Base-by-base conservation (phyloP, 2,329 filamentous ascomycete genomes). In the Aspergillus persii region DNA sequence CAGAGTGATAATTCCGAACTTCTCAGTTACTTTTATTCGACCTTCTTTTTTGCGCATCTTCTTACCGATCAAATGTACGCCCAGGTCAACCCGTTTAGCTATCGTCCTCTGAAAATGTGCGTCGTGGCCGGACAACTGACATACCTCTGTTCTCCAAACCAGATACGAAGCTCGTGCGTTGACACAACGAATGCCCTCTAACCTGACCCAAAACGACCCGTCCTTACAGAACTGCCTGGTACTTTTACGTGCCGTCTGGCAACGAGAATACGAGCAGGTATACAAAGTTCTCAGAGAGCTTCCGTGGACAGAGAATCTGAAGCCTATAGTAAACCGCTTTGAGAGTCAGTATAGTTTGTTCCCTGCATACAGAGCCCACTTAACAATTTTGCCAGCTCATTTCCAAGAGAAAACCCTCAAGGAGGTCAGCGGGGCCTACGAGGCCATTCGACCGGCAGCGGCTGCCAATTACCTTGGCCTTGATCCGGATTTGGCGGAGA, bases 91-190 rank as follows among this genome's bases (percentile, higher is more conserved):
- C 39, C 44, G 47, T 55, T 15, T 5, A n/a, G 29, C n/a, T 48
- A 53, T 59, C 57, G 18, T 51, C 41, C 9, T 36, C 33, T 12
- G 4, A 9, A 36, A 11, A 36, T 12, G 15, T 36, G 15, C 33
- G 15, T 12, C 33, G 33, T 31, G 15, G 18, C 15, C 27, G 41
- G 11, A 49, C 50, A 48, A 36, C 56, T 59, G 49, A 65, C n/a
- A 52, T 30, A 47, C 36, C 15, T 8, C 50, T 31, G 11, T 51
- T n/a, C 11, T 47, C 18, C 6, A 8, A 9, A 33, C 56, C 50
- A 77, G 76, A 55, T 63, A 68, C 50, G 76, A 78, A 72, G 75
- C 76, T 54, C 76, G 74, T n/a, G 70, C 74, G 46, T 63, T 77
- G 58, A 75, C 69, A 4, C 64, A 72, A 47, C 70, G 77, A 53